Evolutionary conservation across 2,329 filamentous ascomycete genomes (phyloP), one percentile per base, ranked within the genome.

Genomic region (Colletotrichum sp.): DNA sequence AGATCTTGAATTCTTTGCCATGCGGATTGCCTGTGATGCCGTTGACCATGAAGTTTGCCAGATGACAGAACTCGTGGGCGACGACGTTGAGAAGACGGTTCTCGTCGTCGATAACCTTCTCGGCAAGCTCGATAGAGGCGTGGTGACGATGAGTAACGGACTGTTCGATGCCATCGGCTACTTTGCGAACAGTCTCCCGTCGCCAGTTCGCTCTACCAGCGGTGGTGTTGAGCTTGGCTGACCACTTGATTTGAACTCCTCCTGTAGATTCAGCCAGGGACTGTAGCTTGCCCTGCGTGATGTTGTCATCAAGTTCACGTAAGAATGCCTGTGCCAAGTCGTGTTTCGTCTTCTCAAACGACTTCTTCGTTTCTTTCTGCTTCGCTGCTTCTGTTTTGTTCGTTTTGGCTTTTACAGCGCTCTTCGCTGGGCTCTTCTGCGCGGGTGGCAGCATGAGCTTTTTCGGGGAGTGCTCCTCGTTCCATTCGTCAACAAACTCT

Each of bases 21-120:
- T 98, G 96, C 0, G 96, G 95, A 77, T 95, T 93, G 72, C 92
- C 93, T 59, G 91, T 93, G 44, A 96, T 87, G 44, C 93, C 92
- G 65, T 90, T 93, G 78, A 99, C 88, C 92, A 99, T 98, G 84
- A 96, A 98, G 80, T 96, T 98, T 59, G 95, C 93, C 2, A 99
- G 87, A 82, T 99, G 97, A 84, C 97, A 99, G 87, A 97, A 99
- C 81, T 99, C 97, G 83, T 99, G 97, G 0, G 96, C 95, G n/a
- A 99, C 86, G 0, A 97, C 96, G 83, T 98, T 98, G 78, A 97
- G 89, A 2, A 99, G 90, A 5, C 95, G 92, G 74, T 94, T 85
- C 79, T 95, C 92, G 80, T 93, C 90, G 82, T 95, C 92, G 77
- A 99, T 96, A 63, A 98, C 93, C 83, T 98, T 98, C 71, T 95